phyloP scores from a whole-genome alignment of 2,329 filamentous ascomycete species.

The Fonsecaea monophora region DNA sequence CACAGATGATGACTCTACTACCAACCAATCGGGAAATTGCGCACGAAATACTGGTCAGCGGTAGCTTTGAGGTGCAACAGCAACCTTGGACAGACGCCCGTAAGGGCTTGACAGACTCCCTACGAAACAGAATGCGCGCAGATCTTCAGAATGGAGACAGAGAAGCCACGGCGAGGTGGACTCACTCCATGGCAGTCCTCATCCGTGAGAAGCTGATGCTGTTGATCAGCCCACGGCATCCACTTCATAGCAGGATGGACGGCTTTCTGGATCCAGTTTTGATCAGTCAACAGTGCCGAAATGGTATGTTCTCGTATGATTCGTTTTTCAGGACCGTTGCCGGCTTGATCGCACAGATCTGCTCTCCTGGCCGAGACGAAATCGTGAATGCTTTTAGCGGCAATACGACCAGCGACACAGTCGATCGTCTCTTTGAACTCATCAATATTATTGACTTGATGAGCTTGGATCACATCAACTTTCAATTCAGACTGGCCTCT shows the following conservation, averaged over 20 bases:
- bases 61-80: conserved; percentile 66
- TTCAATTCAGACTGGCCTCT: conserved; percentile 66
- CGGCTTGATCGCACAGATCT: conserved; percentile 67
- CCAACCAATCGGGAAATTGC: conserved; percentile 67
- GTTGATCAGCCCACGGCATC: conserved; percentile 66
- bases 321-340: conserved; percentile 69
- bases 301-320: conserved; percentile 68
- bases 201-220: conserved; percentile 66
- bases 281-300: conserved; percentile 64
- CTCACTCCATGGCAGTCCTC: conserved; percentile 70
- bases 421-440: conserved; percentile 68
- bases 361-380: conserved; percentile 68
- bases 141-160: conserved; percentile 65
- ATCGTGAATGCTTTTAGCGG: conserved; percentile 63
- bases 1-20: conserved; percentile 64
- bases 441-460: conserved; percentile 68
- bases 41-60: conserved; percentile 69
- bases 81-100: conserved; percentile 57
- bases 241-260: conserved; percentile 66
- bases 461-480: conserved; percentile 70
- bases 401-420: conserved; percentile 60
- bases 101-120: conserved; percentile 60
- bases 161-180: conserved; percentile 64
- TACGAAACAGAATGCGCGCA: conserved; percentile 60
- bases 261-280: conserved; percentile 66